Evolutionary conservation across 257 asterid genomes (phyloP).

Genomic region (Scutellaria minor): DNA sequence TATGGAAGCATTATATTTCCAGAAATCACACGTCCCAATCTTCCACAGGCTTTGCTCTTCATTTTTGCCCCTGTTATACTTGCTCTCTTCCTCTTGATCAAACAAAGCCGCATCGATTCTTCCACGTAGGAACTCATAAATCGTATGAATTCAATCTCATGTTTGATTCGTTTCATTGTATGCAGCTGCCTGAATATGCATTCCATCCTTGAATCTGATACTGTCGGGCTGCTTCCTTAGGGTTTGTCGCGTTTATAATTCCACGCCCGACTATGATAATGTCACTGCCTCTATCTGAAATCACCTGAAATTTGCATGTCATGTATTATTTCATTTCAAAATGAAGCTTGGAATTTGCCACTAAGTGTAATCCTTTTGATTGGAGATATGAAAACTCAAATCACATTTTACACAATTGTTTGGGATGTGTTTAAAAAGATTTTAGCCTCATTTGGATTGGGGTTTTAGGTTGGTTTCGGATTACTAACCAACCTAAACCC

Average conservation of each 20-base stretch:
- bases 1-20: slow-evolving; percentile 66
- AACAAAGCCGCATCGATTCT: slow-evolving; percentile 45
- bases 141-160: no score
- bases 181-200: slow-evolving; percentile 69
- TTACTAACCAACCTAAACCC: no score
- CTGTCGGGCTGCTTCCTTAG: slow-evolving; percentile 76
- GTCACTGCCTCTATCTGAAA: slow-evolving; percentile 84
- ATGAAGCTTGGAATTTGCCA: not conserved
- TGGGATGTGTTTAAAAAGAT: no score
- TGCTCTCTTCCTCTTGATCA: slow-evolving; percentile 49
- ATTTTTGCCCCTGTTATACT: slow-evolving; percentile 55
- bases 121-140: no score
- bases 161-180: not conserved
- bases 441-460: no score
- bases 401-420: not conserved
- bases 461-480: no score
- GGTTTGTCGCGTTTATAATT: slow-evolving; percentile 69
- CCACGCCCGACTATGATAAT: slow-evolving; percentile 93
- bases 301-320: slow-evolving; percentile 55
- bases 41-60: slow-evolving; percentile 50
- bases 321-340: not conserved
- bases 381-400: not conserved
- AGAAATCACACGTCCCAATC: slow-evolving; percentile 56
- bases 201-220: slow-evolving; percentile 89
- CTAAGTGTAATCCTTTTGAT: not conserved